phyloP scores from a whole-genome alignment of 1,139 yeast genomes.

The Diutina ranongensis region DNA sequence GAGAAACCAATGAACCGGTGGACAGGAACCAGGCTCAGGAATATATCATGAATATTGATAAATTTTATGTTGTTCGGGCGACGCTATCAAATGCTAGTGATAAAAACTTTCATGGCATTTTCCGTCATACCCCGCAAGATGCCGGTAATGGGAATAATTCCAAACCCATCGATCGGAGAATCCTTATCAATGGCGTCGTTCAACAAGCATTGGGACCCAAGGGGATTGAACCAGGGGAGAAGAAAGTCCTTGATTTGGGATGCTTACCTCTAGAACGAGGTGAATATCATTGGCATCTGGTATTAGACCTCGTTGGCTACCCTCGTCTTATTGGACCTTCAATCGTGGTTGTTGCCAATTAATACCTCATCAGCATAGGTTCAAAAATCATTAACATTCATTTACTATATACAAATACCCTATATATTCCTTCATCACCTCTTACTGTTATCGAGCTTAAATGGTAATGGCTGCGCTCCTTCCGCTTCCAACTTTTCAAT shows the following conservation, averaged over 20 bases:
- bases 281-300: conserved; percentile 56
- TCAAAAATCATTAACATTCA: too few species aligned
- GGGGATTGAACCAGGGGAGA: conserved; percentile 31
- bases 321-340: not conserved
- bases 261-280: conserved; percentile 58
- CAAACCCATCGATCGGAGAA: conserved; percentile 34
- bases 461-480: conserved; percentile 38
- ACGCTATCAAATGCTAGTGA: conserved; percentile 34
- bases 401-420: not conserved
- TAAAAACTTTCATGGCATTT: conserved; percentile 36
- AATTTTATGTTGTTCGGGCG: conserved; percentile 38
- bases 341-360: not conserved
- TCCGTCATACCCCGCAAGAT: conserved; percentile 56
- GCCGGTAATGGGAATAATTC: conserved; percentile 9
- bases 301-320: not conserved
- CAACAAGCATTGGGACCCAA: conserved; percentile 38
- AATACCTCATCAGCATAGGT: not conserved
- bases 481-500: conserved; percentile 33
- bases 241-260: conserved; percentile 33
- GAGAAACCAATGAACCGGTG: conserved; percentile 8
- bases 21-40: conserved; percentile 12
- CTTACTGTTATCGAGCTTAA: conserved; percentile 22
- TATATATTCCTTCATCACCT: too few species aligned
- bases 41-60: conserved; percentile 25
- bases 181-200: conserved; percentile 52